Conservation (phyloP, 2,329 filamentous ascomycete species). For the Colletotrichum graminicola region DNA sequence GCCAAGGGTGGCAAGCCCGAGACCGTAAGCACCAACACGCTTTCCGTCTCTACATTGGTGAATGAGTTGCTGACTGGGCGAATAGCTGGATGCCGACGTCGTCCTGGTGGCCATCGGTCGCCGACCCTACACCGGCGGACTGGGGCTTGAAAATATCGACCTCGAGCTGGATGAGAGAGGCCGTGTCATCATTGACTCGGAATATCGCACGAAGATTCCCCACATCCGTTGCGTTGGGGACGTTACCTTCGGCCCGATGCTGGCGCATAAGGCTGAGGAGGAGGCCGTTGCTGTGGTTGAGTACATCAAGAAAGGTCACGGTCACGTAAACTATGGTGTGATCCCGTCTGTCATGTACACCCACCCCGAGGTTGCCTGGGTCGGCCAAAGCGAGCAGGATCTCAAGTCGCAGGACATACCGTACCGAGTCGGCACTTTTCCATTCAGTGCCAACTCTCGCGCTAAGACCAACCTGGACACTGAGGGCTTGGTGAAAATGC, state of each 20-base stretch:
- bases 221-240: constrained; percentile 98
- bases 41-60: not conserved
- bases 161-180: constrained; percentile 93
- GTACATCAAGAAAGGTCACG: constrained; percentile 97
- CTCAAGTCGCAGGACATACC: constrained; percentile 90
- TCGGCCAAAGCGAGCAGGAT: constrained; percentile 97
- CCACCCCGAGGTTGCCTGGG: constrained; percentile 98
- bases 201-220: constrained; percentile 97
- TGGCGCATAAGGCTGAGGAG: constrained; percentile 99
- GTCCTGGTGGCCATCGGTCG: constrained; percentile 97
- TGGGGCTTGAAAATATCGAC: constrained; percentile 94
- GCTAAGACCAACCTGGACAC: constrained; percentile 99
- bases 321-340: constrained; percentile 98
- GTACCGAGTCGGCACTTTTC: constrained; percentile 94
- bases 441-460: constrained; percentile 97
- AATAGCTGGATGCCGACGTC: constrained; percentile 89
- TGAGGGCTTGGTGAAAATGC: constrained; percentile 96
- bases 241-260: constrained; percentile 97
- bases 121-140: constrained; percentile 90
- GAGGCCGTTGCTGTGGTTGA: constrained; percentile 95
- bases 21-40: constrained; percentile 70
- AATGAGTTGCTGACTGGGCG: constrained; percentile 33
- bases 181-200: constrained; percentile 95
- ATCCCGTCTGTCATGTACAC: constrained; percentile 99
- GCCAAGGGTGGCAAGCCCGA: constrained; percentile 97